phyloP scores from a whole-genome alignment of 2,329 filamentous ascomycete genomes.

The Pseudogymnoascus sp. region DNA sequence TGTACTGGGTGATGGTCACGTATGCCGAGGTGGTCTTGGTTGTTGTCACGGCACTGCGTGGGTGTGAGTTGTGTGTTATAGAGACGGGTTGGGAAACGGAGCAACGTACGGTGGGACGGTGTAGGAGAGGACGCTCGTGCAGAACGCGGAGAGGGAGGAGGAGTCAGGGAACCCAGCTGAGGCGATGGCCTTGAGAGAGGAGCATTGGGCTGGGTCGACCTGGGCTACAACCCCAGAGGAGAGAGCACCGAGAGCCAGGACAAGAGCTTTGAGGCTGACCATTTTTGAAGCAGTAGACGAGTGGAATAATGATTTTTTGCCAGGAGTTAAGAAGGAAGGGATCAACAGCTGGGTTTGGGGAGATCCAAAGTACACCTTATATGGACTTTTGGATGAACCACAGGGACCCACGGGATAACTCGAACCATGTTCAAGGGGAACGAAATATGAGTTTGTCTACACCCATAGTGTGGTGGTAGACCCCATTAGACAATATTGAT shows the following conservation, averaged over 20 bases:
- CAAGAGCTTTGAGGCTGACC: conserved; percentile 1
- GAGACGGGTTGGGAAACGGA: background rate
- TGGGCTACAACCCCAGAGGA: background rate
- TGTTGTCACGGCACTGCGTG: background rate
- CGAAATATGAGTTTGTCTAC: background rate
- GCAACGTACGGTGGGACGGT: conserved; percentile 1
- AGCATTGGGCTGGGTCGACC: conserved; percentile 1
- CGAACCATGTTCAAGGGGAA: background rate
- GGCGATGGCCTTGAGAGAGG: background rate
- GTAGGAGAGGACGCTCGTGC: conserved; percentile 3
- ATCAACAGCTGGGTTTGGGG: background rate
- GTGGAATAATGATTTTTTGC: background rate
- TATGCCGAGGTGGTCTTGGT: background rate
- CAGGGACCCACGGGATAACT: background rate
- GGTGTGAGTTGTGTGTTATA: background rate
- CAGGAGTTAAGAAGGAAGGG: background rate
- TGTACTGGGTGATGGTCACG: background rate
- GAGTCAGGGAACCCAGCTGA: background rate
- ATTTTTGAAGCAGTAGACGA: conserved; percentile 2
- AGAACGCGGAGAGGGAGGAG: background rate
- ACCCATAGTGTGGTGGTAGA: background rate
- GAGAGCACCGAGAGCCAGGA: background rate
- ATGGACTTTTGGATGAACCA: background rate
- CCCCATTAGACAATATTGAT: background rate
- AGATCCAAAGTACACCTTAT: background rate